Percentiles rank a stretch among this genome's conserved stretches.
Conservation (phyloP, 306 rosid genomes). For the Cicer pinnatifidum region DNA sequence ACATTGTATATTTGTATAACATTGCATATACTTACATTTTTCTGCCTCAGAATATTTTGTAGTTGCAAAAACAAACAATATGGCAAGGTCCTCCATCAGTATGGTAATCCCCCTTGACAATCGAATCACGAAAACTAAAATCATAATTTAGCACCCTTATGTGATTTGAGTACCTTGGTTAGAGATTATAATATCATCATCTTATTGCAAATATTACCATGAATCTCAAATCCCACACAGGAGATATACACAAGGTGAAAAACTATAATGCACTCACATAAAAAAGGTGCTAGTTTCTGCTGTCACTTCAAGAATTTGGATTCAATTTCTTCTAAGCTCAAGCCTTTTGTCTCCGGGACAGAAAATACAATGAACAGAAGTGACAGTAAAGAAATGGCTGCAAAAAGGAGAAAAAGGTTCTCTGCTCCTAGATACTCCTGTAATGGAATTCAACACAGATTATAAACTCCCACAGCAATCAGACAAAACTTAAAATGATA, state of each 20-base stretch:
- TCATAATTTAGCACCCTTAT: not conserved
- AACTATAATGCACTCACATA: constrained; percentile 36
- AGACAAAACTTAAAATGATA: constrained; percentile 14
- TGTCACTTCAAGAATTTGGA: constrained; percentile 79
- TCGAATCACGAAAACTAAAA: constrained; percentile 23
- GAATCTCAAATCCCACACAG: constrained; percentile 22
- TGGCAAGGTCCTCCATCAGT: constrained; percentile 1
- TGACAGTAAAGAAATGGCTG: constrained; percentile 70
- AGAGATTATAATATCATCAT: constrained; percentile 15
- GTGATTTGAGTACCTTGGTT: constrained; percentile 37
- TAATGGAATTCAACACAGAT: constrained; percentile 43
- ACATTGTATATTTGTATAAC: constrained; percentile 34
- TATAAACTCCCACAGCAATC: constrained; percentile 28
- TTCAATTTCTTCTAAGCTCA: constrained; percentile 93
- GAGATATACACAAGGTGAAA: constrained; percentile 27
- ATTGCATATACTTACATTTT: constrained; percentile 6
- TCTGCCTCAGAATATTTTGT: not conserved
- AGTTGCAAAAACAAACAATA: constrained; percentile 22
- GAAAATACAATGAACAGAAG: constrained; percentile 65
- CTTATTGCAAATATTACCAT: not conserved
- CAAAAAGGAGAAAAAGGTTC: constrained; percentile 91
- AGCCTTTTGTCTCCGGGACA: constrained; percentile 95
- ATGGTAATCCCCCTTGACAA: not conserved
- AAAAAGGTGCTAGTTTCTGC: constrained; percentile 32
- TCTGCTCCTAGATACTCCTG: constrained; percentile 95